Base-by-base conservation (phyloP, 2,329 filamentous ascomycete species). In the Colletotrichum phormii region DNA sequence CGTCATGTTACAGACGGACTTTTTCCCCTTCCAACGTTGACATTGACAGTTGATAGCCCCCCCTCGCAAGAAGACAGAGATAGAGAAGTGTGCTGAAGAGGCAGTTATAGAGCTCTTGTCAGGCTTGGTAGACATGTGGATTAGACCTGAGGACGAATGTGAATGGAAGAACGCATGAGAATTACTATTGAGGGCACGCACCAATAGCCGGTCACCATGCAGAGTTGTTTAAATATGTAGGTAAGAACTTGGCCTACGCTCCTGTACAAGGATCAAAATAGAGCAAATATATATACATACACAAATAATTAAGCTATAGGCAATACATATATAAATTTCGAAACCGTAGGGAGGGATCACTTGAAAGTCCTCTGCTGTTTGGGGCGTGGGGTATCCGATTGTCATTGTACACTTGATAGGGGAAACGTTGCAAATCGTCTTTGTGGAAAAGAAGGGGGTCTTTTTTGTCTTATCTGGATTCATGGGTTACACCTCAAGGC, bases 401-500 rank as follows among this genome's bases (percentile, higher is more conserved):
- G 61, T 54, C 61, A 18, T 37, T 37, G 46, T 26, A 53, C 46
- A 63, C 61, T 63, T 54, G 46, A 53, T 35, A 49, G 42, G 42
- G 46, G 61, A 54, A 63, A 63, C 61, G 46, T 37, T 9, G 42
- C 42, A 26, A 22, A 49, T 54, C 29, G 46, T 63, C 18, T 63
- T 53, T 29, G 46, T 54, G 37, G 37, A 42, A 42, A 42, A 18
- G 37, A 6, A 63, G 61, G 61, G 59, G 59, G 18, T 29, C 4
- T 18, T 22, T 26, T 18, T 58, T 11, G 8, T 11, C 31, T 42
- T 46, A n/a, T 35, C n/a, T 53, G 18, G 12, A 31, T 33, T 63
- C 61, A 63, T 63, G 46, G 42, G 13, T 54, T 63, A 53, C 61
- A 63, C 46, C 61, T 33, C 46, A 33, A 54, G 13, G n/a, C 61